phyloP scores from a whole-genome alignment of 108 stramenopile genomes.

The Craspedostauros australis region DNA sequence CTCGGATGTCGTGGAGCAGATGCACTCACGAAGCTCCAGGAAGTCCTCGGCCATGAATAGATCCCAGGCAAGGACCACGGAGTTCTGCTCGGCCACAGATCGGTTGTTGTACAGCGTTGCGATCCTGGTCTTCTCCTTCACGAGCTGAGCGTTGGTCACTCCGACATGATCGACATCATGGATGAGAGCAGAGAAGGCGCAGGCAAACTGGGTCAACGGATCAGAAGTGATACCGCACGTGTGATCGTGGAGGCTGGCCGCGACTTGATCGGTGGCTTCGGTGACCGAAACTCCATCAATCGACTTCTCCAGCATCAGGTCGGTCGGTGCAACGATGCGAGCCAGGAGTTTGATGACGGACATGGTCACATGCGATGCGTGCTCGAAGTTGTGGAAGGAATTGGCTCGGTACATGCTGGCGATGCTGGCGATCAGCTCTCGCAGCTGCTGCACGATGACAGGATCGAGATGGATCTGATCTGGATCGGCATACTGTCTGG shows the following conservation, averaged over 20 bases:
- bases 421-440: conserved; percentile 1
- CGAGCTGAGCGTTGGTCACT: conserved; percentile 8
- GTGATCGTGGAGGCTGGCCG: not conserved
- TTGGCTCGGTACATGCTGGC: not conserved
- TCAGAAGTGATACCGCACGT: conserved; percentile 1
- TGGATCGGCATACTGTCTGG: too few relatives aligned
- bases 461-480: not conserved
- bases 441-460: not conserved
- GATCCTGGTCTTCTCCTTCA: conserved; percentile 8
- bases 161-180: conserved; percentile 5
- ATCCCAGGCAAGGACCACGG: conserved; percentile 19
- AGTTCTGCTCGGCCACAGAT: conserved; percentile 24
- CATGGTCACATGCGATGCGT: conserved; percentile 9
- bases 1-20: conserved; percentile 10
- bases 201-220: conserved; percentile 16
- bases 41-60: conserved; percentile 21
- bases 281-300: too few relatives aligned
- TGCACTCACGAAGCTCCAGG: conserved; percentile 6
- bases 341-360: conserved; percentile 1
- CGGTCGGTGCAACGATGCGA: conserved; percentile 6
- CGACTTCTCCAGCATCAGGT: not conserved
- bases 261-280: too few relatives aligned
- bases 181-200: conserved; percentile 8
- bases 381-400: conserved; percentile 10
- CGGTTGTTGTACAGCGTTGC: conserved; percentile 10